Base-by-base conservation (phyloP, 2,329 filamentous ascomycete genomes). In the Diaporthe batatas region DNA sequence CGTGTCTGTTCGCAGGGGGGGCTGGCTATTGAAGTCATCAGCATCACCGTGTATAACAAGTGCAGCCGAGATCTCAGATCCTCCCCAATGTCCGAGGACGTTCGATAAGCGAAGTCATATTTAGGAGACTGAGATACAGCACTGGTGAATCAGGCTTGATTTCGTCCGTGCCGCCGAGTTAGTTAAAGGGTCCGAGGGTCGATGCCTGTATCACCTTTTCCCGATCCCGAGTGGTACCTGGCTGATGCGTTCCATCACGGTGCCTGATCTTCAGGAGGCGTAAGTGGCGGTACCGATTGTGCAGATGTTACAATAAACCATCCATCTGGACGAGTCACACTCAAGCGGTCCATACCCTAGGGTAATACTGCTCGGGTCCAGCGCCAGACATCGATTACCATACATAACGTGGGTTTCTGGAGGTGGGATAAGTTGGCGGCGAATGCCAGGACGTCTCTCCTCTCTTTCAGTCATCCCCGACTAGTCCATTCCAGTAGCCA, bases 1-100 rank as follows among this genome's bases (percentile, higher is more conserved):
- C 62, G 32, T 53, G 62, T 67, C 32, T 42, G 39, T 42, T 42
- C 16, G 39, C 14, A 18, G 39, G 16, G n/a, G 25, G 3, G 32
- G 62, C n/a, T 36, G 59, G 21, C 42, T 64, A n/a, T 25, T 32
- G 25, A 34, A 34, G 29, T 25, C 42, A 49, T 64, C 58, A 64
- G 25, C 44, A 49, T 53, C 47, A 53, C 21, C 62, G 53, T 49
- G 42, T 25, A 25, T 18, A 39, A 53, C 12, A 25, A 39, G 7
- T 34, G 34, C 44, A 12, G 47, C 32, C n/a, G 47, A 25, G 47
- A 34, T 67, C 47, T 12, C 39, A 42, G 39, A 42, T 14, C 39
- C 39, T 6, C 32, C 39, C 14, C 12, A 25, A 62, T 16, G 42
- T 62, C 39, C 39, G 58, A 44, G 58, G 23, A 14, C 16, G 29